Base-by-base conservation (phyloP, 331 rosid species). In the Cydonia oblonga region DNA sequence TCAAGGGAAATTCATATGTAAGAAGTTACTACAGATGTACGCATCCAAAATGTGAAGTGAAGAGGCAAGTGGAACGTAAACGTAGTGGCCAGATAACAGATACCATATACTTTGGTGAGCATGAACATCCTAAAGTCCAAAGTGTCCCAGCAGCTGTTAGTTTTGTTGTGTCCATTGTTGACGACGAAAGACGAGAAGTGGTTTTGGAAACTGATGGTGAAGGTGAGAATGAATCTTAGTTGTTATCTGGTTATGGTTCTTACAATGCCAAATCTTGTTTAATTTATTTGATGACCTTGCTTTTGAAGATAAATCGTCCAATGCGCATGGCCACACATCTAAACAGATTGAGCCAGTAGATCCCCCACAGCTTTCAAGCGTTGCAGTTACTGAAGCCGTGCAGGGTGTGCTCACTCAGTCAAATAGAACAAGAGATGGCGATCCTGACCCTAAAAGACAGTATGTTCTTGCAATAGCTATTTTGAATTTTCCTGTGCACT, bases 1-100 rank as follows among this genome's bases (percentile, higher is more conserved):
- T 93, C 16, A 93, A 84, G 80, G 93, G 90, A 29, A 90, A 87
- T 80, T 87, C 85, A 44, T 93, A 82, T 75, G 84, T 83, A 70
- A 70, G 98, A 79, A 90, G 97, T 83, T 93, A 93, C 81, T 93
- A 90, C 80, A 89, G 85, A 78, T 93, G 98, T 73, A 89, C 98
- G 0, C 71, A 86, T 82, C 83, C 90, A 58, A 84, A 84, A 66
- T 93, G 98, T 81, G 83, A 22, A 44, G 97, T 90, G 46, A 93
- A 89, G 82, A 90, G 83, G 83, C 92, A 93, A 80, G 73, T 93
- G 80, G 93, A 90, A 74, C 84, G 85, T 70, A 78, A 84, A 59
- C 83, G 78, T 52, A 73, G 79, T 66, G 92, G 97, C 74, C 82
- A 83, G 49, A 53, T 89, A 46, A 83, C 83, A 65, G 96, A 87